Evolutionary conservation across 306 rosid species (phyloP), one percentile per base, ranked within the genome.

Genomic region (Glycine soja): DNA sequence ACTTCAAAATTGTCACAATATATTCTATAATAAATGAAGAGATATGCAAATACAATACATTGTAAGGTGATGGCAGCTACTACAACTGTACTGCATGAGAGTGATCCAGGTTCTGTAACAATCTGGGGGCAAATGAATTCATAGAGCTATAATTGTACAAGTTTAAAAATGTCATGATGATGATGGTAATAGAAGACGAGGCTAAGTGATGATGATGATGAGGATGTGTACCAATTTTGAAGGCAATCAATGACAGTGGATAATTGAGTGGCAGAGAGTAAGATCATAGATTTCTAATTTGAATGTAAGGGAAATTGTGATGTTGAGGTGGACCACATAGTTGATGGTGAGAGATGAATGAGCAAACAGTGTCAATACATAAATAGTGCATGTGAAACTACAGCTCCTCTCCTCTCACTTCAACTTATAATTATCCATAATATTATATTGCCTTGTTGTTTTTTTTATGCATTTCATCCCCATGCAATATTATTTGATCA

Each of bases 281-380:
- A 80, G 59, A 78, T 38, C 73, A 78, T 81, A 54, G 74, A 82
- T 85, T 81, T 88, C 84, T 78, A 36, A 67, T 83, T 87, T 86
- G 90, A 83, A 88, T 78, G 73, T 70, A 72, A 75, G 53, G 80
- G 64, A 51, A 81, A 51, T 48, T 74, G 86, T 72, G 91, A 90
- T 85, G 79, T 83, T 83, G 86, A 85, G 69, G 87, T 90, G 91
- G 92, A 83, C 91, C 94, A 87, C 90, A 81, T 53, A 10, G 9
- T 52, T 76, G 88, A 85, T 81, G 46, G 68, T 58, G 87, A 83
- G 85, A 76, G 83, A 77, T 76, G 78, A 79, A 77, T 81, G 78
- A 82, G 52, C 40, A 51, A 58, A 45, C 45, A 50, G 51, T 67
- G 36, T 67, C 56, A 72, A 50, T 19, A 52, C 50, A 74, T 74